Evolutionary conservation across 257 asterid genomes (phyloP).

Genomic region (Haberlea rhodopensis): DNA sequence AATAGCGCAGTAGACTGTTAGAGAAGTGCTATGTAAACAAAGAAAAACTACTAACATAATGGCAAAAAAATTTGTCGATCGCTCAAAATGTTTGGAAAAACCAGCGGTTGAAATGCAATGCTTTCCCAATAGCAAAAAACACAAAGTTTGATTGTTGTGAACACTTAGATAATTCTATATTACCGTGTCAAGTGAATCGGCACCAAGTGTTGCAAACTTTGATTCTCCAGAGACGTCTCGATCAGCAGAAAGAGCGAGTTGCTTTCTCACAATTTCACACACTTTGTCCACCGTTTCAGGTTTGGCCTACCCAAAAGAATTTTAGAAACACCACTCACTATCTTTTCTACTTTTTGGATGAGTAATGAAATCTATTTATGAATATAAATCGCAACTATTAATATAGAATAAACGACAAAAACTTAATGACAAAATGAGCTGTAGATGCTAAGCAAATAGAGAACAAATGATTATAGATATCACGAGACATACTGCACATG

Average conservation of each 20-base stretch:
- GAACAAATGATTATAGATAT: not conserved
- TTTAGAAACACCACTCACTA: not conserved
- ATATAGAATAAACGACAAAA: no score
- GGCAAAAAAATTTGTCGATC: no score
- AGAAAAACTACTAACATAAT: no score
- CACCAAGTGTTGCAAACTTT: constrained; percentile 69
- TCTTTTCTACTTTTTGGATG: not conserved
- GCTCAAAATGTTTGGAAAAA: no score
- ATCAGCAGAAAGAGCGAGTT: constrained; percentile 75
- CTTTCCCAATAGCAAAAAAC: not conserved
- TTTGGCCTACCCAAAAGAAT: constrained; percentile 53
- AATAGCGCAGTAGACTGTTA: no score
- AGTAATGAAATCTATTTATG: not conserved
- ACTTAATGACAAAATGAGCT: not conserved
- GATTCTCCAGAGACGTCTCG: constrained; percentile 67
- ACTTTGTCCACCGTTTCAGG: constrained; percentile 82
- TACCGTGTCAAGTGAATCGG: constrained; percentile 98
- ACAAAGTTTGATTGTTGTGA: not conserved
- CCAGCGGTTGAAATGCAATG: not conserved
- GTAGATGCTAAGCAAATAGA: not conserved
- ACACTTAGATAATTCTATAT: constrained; percentile 15
- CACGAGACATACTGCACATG: constrained; percentile 38
- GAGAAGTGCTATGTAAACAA: no score
- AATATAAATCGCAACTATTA: not conserved
- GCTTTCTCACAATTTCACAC: constrained; percentile 76